Conservation (phyloP, 176 grass and related monocot genomes). For the Poa annua region DNA sequence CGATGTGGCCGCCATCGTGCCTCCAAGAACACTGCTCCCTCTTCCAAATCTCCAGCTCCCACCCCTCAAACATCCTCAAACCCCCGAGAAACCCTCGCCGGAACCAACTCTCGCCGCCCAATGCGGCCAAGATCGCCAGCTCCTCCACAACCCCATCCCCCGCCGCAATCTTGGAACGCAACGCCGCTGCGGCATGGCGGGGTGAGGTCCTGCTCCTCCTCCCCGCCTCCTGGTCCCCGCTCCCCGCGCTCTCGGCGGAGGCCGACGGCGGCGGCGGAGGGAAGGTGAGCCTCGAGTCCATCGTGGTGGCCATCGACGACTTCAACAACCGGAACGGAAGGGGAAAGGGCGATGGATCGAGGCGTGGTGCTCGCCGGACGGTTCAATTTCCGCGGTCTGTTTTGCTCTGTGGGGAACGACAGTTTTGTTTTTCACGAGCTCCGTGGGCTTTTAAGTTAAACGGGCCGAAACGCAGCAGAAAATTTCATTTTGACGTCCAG, state of each 20-base stretch:
- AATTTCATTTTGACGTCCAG: too few species aligned
- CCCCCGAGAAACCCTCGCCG: slow-evolving; percentile 8
- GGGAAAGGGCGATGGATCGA: too few species aligned
- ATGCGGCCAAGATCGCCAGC: slow-evolving; percentile 22
- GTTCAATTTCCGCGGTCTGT: too few species aligned
- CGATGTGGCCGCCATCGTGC: neutral
- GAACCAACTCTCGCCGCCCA: slow-evolving; percentile 4
- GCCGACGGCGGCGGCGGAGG: slow-evolving; percentile 47
- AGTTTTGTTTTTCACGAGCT: too few species aligned
- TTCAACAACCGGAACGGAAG: slow-evolving; percentile 91
- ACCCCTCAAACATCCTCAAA: slow-evolving; percentile 14
- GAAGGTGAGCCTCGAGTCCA: slow-evolving; percentile 82
- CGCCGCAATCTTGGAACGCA: slow-evolving; percentile 6
- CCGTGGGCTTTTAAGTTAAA: too few species aligned
- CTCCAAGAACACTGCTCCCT: slow-evolving; percentile 39
- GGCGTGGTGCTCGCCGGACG: too few species aligned
- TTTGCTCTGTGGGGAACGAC: too few species aligned
- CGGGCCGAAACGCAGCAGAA: too few species aligned
- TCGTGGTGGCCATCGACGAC: slow-evolving; percentile 75
- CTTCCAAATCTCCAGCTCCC: slow-evolving; percentile 42
- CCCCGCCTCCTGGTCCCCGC: slow-evolving; percentile 41
- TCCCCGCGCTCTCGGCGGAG: slow-evolving; percentile 56
- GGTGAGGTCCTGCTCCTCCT: slow-evolving; percentile 44
- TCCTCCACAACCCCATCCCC: neutral
- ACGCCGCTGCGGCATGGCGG: slow-evolving; percentile 3